Evolutionary conservation across 148 eudicot species (phyloP).

Genomic region (Vaccinium macrocarpon): DNA sequence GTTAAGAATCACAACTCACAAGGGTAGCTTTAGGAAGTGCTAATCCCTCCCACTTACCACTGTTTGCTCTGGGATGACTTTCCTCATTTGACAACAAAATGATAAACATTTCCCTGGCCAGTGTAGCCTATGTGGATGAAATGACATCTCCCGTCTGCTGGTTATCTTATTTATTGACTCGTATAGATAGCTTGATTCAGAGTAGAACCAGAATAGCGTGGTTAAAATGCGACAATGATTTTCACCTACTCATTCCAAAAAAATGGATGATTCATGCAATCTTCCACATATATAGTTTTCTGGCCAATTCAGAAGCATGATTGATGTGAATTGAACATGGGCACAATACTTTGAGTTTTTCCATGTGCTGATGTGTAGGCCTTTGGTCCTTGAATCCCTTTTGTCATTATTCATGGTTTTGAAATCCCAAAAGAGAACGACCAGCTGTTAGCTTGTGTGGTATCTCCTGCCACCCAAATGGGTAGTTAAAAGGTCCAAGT

Average conservation of each 20-base stretch:
- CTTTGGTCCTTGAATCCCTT: background rate
- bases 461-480: background rate
- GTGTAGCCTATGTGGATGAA: background rate
- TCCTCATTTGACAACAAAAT: background rate
- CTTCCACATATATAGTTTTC: background rate
- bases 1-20: background rate
- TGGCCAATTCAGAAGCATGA: background rate
- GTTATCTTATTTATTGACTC: background rate
- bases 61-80: background rate
- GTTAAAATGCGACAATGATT: background rate
- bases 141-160: background rate
- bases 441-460: background rate
- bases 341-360: background rate
- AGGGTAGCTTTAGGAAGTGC: background rate
- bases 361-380: background rate
- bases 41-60: background rate
- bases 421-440: background rate
- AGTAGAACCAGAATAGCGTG: slow-evolving; percentile 1
- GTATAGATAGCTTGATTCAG: background rate
- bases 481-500: background rate
- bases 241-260: background rate
- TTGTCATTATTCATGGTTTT: background rate
- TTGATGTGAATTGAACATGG: background rate
- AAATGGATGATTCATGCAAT: background rate
- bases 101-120: background rate